Evolutionary conservation across 345 rosid species (phyloP), one percentile per base, ranked within the genome.

Genomic region (Schrenkiella parvula): DNA sequence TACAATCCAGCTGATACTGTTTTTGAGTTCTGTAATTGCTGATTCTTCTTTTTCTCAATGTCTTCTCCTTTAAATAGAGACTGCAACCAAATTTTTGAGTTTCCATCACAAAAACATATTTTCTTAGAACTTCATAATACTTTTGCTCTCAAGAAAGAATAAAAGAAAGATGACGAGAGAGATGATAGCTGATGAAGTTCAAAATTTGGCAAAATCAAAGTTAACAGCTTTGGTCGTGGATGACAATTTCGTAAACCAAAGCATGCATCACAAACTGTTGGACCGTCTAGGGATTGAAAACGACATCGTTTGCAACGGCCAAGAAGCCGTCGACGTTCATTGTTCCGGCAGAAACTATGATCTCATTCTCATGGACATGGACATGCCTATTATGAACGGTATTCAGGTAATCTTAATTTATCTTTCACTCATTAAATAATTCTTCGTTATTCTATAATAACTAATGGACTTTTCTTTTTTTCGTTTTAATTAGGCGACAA

Each of bases 331-430:
- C 1, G 95, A 87, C 6, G 73, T 79, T 21, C 86, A 88, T 58
- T 76, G 64, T 25, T 79, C 89, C 0, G 97, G 97, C 11, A 78
- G 72, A 52, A 68, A 31, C 26, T 92, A 90, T 61, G 89, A 92
- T 69, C 84, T 92, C 48, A 90, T 92, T 64, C 79, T 92, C 42
- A 92, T 92, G 98, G 98, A 92, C 47, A 78, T 78, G 83, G 97
- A 92, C 23, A 93, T 93, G 98, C 98, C 97, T 5, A 10, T 88
- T 72, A 86, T 90, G 96, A 84, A 90, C 43, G 98, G 97, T 70
- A 76, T 87, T 37, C 81, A 87, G 95, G 98, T 89, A 82, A 82
- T 17, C 5, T 9, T 19, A 2, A 15, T 25, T n/a, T 57, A 13
- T 43, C 17, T 5, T 50, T 32, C 32, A n/a, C 14, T 42, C 56